A percentile compares a stretch with the other conserved stretches of the same genome.
phyloP scores from a whole-genome alignment of 768 basidiomycete species.

The Phaeolepiota aurea region DNA sequence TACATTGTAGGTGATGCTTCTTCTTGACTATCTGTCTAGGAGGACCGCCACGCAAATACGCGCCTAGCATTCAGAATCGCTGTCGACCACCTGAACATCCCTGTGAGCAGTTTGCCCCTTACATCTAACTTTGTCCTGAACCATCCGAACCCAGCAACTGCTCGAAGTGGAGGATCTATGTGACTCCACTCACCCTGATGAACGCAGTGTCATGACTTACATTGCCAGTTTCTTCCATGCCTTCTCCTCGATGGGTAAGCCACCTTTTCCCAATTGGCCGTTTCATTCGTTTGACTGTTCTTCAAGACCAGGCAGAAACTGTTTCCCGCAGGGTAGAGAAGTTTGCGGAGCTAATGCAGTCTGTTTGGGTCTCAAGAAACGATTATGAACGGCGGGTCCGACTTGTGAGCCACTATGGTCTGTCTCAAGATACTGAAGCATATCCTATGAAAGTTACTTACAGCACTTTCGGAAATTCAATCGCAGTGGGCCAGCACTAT shows the following conservation, averaged over 20 bases:
- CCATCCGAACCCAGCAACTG: conserved; percentile 54
- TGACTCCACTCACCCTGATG: conserved; percentile 82
- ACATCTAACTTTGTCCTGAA: conserved; percentile 1
- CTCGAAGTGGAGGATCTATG: conserved; percentile 95
- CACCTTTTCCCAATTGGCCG: not conserved
- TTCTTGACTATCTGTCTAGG: conserved; percentile 28
- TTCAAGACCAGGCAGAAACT: conserved; percentile 86
- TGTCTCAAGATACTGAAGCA: conserved; percentile 3
- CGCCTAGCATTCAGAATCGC: conserved; percentile 83
- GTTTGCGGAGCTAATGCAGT: conserved; percentile 93
- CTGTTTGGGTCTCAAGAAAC: conserved; percentile 78
- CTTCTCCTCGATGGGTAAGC: conserved; percentile 90
- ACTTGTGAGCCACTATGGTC: conserved; percentile 33
- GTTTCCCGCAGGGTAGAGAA: conserved; percentile 91
- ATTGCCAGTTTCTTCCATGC: conserved; percentile 98
- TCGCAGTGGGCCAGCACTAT: conserved; percentile 56
- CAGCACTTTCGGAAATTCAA: conserved; percentile 59
- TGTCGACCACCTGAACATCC: conserved; percentile 82
- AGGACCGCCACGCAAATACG: conserved; percentile 77
- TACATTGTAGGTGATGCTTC: not conserved
- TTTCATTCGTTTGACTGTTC: conserved; percentile 2
- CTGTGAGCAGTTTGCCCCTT: conserved; percentile 42
- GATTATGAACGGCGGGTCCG: conserved; percentile 88
- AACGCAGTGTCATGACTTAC: conserved; percentile 96
- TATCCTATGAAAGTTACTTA: conserved; percentile 48